Base-by-base conservation (phyloP, 306 rosid genomes). In the Clitoria ternatea region DNA sequence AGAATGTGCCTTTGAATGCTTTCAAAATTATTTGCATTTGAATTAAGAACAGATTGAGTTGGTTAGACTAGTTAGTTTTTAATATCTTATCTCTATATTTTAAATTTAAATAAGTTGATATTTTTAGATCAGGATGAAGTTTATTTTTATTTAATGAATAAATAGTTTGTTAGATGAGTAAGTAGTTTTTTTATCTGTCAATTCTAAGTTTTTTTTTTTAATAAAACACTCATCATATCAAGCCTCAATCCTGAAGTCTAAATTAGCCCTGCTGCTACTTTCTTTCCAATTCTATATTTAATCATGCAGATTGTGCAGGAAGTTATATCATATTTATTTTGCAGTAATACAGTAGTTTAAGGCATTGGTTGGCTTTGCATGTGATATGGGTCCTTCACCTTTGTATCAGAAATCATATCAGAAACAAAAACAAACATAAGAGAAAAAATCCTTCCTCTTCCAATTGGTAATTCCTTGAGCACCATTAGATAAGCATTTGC, bases 321-420 rank as follows among this genome's bases (percentile, higher is more conserved):
- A 18, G 37, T 64, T 24, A 60, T 57, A 33, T 19, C 47, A 60
- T 60, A 60, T 57, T 20, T 59, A 43, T 42, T 15, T 20, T 61
- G 37, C 15, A 18, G 47, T 69, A 20, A 50, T 77, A 26, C 27
- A 44, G 47, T 30, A 18, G 55, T 35, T 75, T 68, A 67, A 77
- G 36, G 63, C 18, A 17, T 20, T 76, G 15, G 3, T 45, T 62
- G 66, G 60, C 44, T 29, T 52, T 57, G 73, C 62, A 72, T 79
- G 71, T 55, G 72, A 73, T 37, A 67, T 45, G 67, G 65, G 66
- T 72, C 73, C 78, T 72, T 57, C 75, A 48, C 10, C 75, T 72
- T 59, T 52, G 60, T 72, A 73, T 66, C 71, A 48, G 40, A 66
- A 49, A 53, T 61, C 69, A 66, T 18, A 66, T 57, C 64, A 57